Conservation (phyloP, 2,329 filamentous ascomycete genomes). For the Penicillium sp. region DNA sequence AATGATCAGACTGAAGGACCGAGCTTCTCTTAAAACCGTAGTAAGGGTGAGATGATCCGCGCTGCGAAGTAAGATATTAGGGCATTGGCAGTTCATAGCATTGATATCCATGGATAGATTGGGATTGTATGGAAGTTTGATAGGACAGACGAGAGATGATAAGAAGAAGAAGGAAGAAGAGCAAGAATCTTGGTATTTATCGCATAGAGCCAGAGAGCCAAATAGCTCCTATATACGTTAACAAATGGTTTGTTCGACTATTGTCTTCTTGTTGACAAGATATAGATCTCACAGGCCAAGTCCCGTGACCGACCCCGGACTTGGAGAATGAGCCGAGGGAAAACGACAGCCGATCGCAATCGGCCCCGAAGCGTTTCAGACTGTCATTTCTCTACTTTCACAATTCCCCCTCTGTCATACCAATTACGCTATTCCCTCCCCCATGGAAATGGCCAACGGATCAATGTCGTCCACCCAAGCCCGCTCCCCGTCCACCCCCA, state of each 20-base stretch:
- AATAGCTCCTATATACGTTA: neutral
- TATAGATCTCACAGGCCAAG: slow-evolving; percentile 10
- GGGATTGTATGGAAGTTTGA: neutral
- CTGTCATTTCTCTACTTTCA: neutral
- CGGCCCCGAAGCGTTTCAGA: slow-evolving; percentile 2
- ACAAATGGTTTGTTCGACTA: neutral
- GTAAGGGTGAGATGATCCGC: no score
- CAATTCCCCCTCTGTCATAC: neutral
- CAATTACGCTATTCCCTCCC: neutral
- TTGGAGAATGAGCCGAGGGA: slow-evolving; percentile 36
- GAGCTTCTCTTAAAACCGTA: neutral
- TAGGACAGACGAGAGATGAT: neutral
- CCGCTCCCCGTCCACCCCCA: slow-evolving; percentile 68
- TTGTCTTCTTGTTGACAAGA: neutral
- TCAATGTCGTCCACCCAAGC: slow-evolving; percentile 54
- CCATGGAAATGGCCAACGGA: slow-evolving; percentile 33
- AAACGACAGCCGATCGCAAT: slow-evolving; percentile 31
- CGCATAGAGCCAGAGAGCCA: neutral
- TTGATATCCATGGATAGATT: neutral
- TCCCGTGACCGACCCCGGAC: slow-evolving; percentile 40
- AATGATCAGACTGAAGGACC: neutral
- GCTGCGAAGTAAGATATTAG: neutral
- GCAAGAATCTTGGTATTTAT: neutral
- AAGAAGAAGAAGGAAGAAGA: neutral
- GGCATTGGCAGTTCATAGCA: neutral